Conservation (phyloP, 495 filamentous ascomycete genomes). For the Penicillium manginii region DNA sequence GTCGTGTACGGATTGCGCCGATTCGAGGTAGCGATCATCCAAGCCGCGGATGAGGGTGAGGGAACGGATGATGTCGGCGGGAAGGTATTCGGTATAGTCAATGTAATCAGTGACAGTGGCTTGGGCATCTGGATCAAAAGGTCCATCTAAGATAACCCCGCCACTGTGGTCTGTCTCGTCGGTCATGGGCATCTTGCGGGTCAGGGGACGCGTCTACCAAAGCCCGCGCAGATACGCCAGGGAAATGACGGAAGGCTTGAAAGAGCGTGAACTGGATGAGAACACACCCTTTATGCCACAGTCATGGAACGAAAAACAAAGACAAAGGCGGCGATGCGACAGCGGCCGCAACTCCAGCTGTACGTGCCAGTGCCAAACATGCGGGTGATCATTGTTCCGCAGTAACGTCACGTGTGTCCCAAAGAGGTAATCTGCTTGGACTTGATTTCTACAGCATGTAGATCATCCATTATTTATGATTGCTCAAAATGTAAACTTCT, state of each 20-base stretch:
- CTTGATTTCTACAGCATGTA: too few relatives aligned
- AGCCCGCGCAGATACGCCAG: constrained; percentile 9
- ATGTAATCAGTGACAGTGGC: constrained; percentile 93
- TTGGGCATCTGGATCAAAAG: constrained; percentile 86
- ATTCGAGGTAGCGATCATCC: constrained; percentile 69
- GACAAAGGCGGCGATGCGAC: background rate
- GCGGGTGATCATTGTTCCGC: constrained; percentile 14
- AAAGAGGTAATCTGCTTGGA: background rate
- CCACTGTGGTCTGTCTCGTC: constrained; percentile 49
- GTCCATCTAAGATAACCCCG: constrained; percentile 52
- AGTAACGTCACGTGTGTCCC: constrained; percentile 3
- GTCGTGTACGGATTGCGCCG: constrained; percentile 68
- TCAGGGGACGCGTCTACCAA: constrained; percentile 9
- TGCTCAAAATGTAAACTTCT: background rate
- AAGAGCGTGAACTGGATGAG: background rate
- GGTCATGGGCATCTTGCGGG: constrained; percentile 32
- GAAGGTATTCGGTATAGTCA: constrained; percentile 96
- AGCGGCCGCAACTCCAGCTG: background rate
- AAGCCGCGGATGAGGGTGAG: constrained; percentile 85
- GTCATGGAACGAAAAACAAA: background rate
- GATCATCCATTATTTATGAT: background rate
- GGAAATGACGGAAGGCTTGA: background rate
- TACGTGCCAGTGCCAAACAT: constrained; percentile 10
- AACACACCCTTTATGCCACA: background rate
- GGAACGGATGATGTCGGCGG: constrained; percentile 88